A percentile compares a stretch with the other conserved stretches of the same genome.
Evolutionary conservation across 805 yeast genomes (phyloP).

Genomic region (Cyberlindnera maclurae): DNA sequence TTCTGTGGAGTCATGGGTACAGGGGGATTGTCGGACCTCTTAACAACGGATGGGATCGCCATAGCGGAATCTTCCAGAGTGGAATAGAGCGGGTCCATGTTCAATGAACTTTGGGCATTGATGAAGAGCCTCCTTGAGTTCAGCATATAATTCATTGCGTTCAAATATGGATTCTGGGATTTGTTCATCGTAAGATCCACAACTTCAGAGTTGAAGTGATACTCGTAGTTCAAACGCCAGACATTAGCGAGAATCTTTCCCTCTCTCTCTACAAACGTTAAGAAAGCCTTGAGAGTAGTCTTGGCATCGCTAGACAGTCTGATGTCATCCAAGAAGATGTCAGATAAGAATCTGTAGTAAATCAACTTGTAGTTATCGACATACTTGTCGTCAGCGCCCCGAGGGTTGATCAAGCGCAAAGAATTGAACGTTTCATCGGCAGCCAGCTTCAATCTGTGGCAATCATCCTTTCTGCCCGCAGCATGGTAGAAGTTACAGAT

Average conservation of each 20-base stretch:
- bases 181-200: slow-evolving; percentile 11
- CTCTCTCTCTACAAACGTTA: slow-evolving; percentile 16
- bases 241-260: slow-evolving; percentile 10
- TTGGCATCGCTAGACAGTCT: slow-evolving; percentile 5
- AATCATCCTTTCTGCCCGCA: slow-evolving; percentile 10
- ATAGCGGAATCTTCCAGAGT: slow-evolving; percentile 44
- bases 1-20: slow-evolving; percentile 8
- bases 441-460: slow-evolving; percentile 4
- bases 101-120: slow-evolving; percentile 27
- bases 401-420: slow-evolving; percentile 7
- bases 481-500: slow-evolving; percentile 15
- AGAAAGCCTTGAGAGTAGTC: slow-evolving; percentile 12
- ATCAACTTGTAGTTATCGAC: slow-evolving; percentile 20
- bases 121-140: slow-evolving; percentile 24
- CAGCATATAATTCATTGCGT: slow-evolving; percentile 24
- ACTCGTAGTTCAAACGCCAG: slow-evolving; percentile 18
- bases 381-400: slow-evolving; percentile 4
- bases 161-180: slow-evolving; percentile 16
- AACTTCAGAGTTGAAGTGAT: slow-evolving; percentile 17
- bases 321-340: slow-evolving; percentile 8
- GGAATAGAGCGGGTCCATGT: slow-evolving; percentile 41
- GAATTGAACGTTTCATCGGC: slow-evolving; percentile 13
- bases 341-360: slow-evolving; percentile 16
- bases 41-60: slow-evolving; percentile 33
- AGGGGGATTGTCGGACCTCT: slow-evolving; percentile 1